Evolutionary conservation across 1,284 basidiomycete genomes (phyloP), one percentile per base, ranked within the genome.

Genomic region (Austroboletus niveus): DNA sequence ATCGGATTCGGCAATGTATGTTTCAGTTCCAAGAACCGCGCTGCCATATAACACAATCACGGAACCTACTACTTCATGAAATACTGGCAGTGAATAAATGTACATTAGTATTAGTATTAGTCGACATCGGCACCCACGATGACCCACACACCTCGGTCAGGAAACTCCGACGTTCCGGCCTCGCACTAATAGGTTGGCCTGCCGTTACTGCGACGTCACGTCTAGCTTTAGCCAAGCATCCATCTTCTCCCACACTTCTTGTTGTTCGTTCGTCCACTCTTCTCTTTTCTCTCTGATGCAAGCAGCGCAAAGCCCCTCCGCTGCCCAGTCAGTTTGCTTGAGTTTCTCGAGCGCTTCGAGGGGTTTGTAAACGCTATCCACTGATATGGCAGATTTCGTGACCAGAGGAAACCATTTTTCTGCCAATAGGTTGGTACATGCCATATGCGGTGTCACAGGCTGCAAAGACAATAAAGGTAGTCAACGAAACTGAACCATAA

Each of bases 391-490:
- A 11, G 82, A 83, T 43, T 78, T 71, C 38, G 85, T 84, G 11
- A 89, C 84, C 35, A 81, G 71, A 14, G 73, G 58, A 76, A 87
- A 85, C 87, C 87, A 89, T 47, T 69, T 74, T 51, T 84, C 82
- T 1, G 85, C 87, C 50, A 89, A 76, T 0, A 81, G 68, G 61
- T 87, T 81, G 9, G 85, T 88, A 65, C 87, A 89, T 3, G 69
- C 70, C 84, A 87, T 87, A 62, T 89, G 87, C 3, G 75, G 69
- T 14, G 83, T 82, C 8, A 79, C 76, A 15, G 84, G 63, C 68
- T 70, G 46, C 14, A 42, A 43, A 41, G 27, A 27, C 12, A 40
- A 50, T 34, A 36, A 14, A 40, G 15, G 10, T 15, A 7, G 39
- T 54, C 15, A 53, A 35, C n/a, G 36, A 24, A 45, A 30, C 30